Evolutionary conservation across 805 yeast genomes (phyloP), one percentile per base, ranked within the genome.

Genomic region (Kazachstania psychrophila): DNA sequence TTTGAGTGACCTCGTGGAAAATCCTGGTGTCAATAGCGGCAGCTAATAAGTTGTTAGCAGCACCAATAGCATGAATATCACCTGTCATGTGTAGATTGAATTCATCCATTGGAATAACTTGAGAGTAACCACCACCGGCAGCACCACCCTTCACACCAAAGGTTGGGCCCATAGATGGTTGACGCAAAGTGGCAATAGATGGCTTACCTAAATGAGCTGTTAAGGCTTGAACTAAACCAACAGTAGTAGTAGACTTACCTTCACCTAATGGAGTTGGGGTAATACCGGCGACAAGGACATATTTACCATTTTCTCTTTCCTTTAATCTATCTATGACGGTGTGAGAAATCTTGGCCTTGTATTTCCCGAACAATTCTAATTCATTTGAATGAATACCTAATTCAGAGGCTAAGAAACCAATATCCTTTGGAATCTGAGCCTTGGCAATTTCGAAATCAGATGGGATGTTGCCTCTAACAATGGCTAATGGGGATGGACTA

Each of bases 81-180:
- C 97, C 97, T 36, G 97, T 89, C 49, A 89, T 70, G 59, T 89
- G 97, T 84, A 89, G 77, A 68, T 92, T 89, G 70, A 89, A 89
- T 65, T 89, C 96, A 62, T 89, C 98, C 96, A 89, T 89, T 35
- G 97, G 97, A 51, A 89, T 88, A 31, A 89, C 97, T 65, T 89
- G 97, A 2, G 97, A 74, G 63, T 86, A 89, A 31, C 97, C 97
- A 57, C 97, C 98, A 50, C 98, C 98, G 14, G 97, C 97, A 41
- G 98, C 98, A 61, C 97, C 97, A 54, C 98, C 98, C 66, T 89
- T 89, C 52, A 89, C 87, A 60, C 98, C 98, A 54, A 89, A 89
- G n/a, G 97, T 89, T 33, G 98, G 98, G 27, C 97, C 97, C 96
- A 89, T 86, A 10, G 94, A 82, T 20, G 97, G 97, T 61, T 89